Percentiles rank a stretch among this genome's conserved stretches.
Conservation (phyloP, 2,329 filamentous ascomycete species). For the Neoascochyta sp. region DNA sequence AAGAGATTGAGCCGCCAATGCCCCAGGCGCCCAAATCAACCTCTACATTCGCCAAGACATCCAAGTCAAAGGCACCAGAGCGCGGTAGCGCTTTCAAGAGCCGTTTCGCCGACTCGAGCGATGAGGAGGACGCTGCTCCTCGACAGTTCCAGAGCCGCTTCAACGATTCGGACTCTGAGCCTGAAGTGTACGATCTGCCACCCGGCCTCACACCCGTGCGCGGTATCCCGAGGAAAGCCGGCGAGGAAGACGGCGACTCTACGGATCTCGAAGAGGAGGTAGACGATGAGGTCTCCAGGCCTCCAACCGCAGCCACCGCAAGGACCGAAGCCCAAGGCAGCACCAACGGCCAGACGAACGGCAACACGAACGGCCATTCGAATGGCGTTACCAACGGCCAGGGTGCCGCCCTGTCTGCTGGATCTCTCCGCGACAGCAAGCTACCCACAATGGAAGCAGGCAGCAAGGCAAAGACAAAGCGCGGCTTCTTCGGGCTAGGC, state of each 20-base stretch:
- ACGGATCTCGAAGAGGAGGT: conserved; percentile 50
- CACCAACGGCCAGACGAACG: conserved; percentile 21
- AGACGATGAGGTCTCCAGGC: conserved; percentile 29
- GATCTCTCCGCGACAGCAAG: conserved; percentile 41
- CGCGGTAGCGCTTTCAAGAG: conserved; percentile 28
- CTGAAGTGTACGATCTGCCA: conserved; percentile 47
- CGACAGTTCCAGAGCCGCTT: conserved; percentile 46
- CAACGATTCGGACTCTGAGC: conserved; percentile 52
- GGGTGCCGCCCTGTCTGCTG: conserved; percentile 33
- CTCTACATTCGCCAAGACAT: conserved; percentile 17
- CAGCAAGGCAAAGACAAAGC: conserved; percentile 40
- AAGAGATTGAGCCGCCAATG: conserved; percentile 5
- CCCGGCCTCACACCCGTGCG: conserved; percentile 52
- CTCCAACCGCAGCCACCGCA: conserved; percentile 46
- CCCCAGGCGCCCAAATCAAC: conserved; percentile 2
- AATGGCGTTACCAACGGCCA: conserved; percentile 16
- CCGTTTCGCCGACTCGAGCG: conserved; percentile 70
- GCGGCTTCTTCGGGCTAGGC: conserved; percentile 52
- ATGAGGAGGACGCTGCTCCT: conserved; percentile 44
- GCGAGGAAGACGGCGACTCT: conserved; percentile 55
- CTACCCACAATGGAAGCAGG: conserved; percentile 26
- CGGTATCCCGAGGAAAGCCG: conserved; percentile 56
- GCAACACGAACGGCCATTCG: conserved; percentile 11
- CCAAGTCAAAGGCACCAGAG: conserved; percentile 19
- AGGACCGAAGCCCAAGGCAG: conserved; percentile 31